These are phyloP conservation scores for Scutellaria barbata DNA, from an alignment of 257 asterid species.

Conservation along the genomic window DNA sequence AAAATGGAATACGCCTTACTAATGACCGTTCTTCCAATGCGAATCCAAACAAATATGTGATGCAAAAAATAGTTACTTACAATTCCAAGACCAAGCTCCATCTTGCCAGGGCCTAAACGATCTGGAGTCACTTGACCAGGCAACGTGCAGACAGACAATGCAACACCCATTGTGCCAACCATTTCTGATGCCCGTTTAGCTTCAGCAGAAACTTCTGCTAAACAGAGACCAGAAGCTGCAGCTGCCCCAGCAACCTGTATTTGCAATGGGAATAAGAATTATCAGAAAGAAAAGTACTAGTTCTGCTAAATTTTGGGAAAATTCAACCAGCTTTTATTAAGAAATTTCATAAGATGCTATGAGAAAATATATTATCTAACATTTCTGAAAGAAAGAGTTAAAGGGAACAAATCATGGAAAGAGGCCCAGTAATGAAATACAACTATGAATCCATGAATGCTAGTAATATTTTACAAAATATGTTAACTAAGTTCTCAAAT, in stretches of 20 bases:
- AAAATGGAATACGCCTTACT: constrained; percentile 15
- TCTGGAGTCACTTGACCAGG: constrained; percentile 92
- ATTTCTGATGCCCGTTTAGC: constrained; percentile 90
- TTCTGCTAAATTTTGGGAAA: constrained; percentile 24
- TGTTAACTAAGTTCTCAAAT: constrained; percentile 1
- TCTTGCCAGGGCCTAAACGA: constrained; percentile 93
- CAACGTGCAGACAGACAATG: constrained; percentile 91
- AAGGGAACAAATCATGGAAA: constrained; percentile 1
- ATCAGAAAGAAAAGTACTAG: constrained; percentile 7
- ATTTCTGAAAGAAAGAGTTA: not conserved
- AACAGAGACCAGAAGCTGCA: constrained; percentile 83
- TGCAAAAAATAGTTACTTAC: constrained; percentile 53
- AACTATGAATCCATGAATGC: not conserved
- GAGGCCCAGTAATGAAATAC: constrained; percentile 5
- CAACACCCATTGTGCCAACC: constrained; percentile 99
- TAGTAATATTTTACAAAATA: constrained; percentile 17
- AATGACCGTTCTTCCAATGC: constrained; percentile 7
- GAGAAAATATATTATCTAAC: not conserved
- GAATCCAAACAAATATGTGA: constrained; percentile 29
- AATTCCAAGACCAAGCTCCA: constrained; percentile 99
- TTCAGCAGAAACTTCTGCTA: constrained; percentile 83
- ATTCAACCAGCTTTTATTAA: not conserved
- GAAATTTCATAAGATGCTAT: not conserved
- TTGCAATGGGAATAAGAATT: constrained; percentile 25
- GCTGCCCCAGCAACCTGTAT: constrained; percentile 97